Percentiles rank a stretch among this genome's conserved stretches.
These are phyloP conservation scores for Thermothielavioides terrestris DNA, from an alignment of 495 filamentous ascomycete species.

Conservation along the genomic window DNA sequence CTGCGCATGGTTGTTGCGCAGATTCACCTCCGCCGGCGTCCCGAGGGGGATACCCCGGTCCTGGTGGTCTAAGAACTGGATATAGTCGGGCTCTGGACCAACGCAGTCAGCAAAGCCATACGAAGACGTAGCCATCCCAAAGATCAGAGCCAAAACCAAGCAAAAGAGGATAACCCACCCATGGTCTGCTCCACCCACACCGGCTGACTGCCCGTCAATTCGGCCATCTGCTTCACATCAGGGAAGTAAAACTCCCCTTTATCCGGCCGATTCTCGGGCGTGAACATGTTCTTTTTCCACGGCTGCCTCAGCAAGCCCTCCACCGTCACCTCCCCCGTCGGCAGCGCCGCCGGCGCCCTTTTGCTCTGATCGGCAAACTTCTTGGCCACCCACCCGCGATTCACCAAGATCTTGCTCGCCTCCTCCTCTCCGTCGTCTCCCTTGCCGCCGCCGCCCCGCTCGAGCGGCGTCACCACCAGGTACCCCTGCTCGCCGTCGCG, in stretches of 20 bases:
- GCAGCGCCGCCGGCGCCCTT: slow-evolving; percentile 50
- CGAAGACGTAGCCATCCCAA: neutral
- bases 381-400: slow-evolving; percentile 83
- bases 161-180: slow-evolving; percentile 44
- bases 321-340: slow-evolving; percentile 58
- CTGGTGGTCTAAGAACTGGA: slow-evolving; percentile 60
- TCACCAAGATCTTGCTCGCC: slow-evolving; percentile 59
- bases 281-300: slow-evolving; percentile 96
- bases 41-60: slow-evolving; percentile 86
- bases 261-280: slow-evolving; percentile 77
- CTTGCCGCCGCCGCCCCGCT: slow-evolving; percentile 49
- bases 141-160: too few relatives aligned
- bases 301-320: slow-evolving; percentile 81
- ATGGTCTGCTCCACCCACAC: slow-evolving; percentile 97
- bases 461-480: slow-evolving; percentile 83
- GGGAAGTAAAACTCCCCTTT: slow-evolving; percentile 87
- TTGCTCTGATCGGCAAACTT: slow-evolving; percentile 54
- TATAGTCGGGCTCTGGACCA: slow-evolving; percentile 60
- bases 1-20: slow-evolving; percentile 93
- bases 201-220: slow-evolving; percentile 68
- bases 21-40: slow-evolving; percentile 80
- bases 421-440: too few relatives aligned
- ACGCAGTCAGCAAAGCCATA: neutral
- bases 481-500: slow-evolving; percentile 83
- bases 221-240: slow-evolving; percentile 90